phyloP scores from a whole-genome alignment of 495 filamentous ascomycete species.

The Penicillium canescens region DNA sequence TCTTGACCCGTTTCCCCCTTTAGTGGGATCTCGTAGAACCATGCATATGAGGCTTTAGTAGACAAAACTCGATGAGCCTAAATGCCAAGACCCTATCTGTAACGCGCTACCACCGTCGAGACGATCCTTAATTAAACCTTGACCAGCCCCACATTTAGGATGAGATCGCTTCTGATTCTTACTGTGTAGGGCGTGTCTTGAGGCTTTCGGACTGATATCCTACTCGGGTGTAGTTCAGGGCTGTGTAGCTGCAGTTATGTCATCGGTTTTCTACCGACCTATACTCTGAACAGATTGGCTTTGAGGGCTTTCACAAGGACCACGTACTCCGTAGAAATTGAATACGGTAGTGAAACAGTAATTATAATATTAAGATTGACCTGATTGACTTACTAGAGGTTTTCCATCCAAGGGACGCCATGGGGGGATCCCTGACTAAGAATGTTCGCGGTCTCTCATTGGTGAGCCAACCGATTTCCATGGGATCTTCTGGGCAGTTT shows the following conservation, averaged over 20 bases:
- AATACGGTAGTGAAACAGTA: neutral
- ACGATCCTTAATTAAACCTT: slow-evolving; percentile 51
- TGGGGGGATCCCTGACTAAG: slow-evolving; percentile 13
- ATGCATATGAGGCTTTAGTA: slow-evolving; percentile 18
- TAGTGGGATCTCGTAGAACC: neutral
- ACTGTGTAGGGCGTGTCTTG: neutral
- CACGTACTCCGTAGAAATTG: neutral
- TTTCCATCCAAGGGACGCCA: slow-evolving; percentile 19
- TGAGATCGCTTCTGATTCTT: slow-evolving; percentile 17
- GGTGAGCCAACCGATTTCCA: slow-evolving; percentile 6
- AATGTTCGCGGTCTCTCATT: slow-evolving; percentile 8
- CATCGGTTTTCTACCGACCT: slow-evolving; percentile 9
- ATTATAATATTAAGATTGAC: slow-evolving; percentile 18
- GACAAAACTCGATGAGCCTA: slow-evolving; percentile 26
- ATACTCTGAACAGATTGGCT: neutral
- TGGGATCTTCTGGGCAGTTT: neutral
- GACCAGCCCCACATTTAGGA: slow-evolving; percentile 34
- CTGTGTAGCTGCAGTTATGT: slow-evolving; percentile 6
- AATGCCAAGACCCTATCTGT: slow-evolving; percentile 34
- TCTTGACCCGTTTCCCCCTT: neutral
- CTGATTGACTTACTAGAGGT: slow-evolving; percentile 12
- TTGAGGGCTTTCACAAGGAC: slow-evolving; percentile 1
- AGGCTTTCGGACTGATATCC: slow-evolving; percentile 15
- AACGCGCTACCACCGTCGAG: slow-evolving; percentile 36
- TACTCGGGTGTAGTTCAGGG: slow-evolving; percentile 19